Percentiles rank a stretch among this genome's conserved stretches.
phyloP scores from a whole-genome alignment of 2,329 filamentous ascomycete genomes.

The Trichoderma citrinoviride region DNA sequence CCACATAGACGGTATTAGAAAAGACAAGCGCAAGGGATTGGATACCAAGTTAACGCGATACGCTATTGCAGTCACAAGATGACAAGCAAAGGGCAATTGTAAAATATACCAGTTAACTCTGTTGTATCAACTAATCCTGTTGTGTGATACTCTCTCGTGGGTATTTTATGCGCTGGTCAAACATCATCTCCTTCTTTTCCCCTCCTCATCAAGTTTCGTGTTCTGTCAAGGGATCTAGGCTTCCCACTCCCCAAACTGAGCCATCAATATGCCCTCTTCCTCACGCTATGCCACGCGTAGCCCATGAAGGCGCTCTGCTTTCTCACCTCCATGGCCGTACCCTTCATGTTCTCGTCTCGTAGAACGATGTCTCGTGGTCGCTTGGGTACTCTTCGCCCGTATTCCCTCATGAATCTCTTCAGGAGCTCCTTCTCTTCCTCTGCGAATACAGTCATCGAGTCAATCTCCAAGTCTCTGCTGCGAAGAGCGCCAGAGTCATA shows the following conservation, averaged over 20 bases:
- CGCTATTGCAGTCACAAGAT: no score
- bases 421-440: slow-evolving; percentile 42
- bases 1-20: background rate
- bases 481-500: slow-evolving; percentile 50
- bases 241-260: slow-evolving; percentile 3
- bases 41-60: no score
- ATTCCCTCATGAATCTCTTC: slow-evolving; percentile 51
- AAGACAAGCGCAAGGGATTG: background rate
- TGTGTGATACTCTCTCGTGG: background rate
- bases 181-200: background rate
- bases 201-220: background rate
- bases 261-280: slow-evolving; percentile 34
- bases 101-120: slow-evolving; percentile 4
- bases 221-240: background rate
- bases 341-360: slow-evolving; percentile 65
- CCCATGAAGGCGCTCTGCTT: slow-evolving; percentile 84
- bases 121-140: slow-evolving; percentile 3
- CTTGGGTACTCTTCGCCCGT: slow-evolving; percentile 66
- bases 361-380: slow-evolving; percentile 81
- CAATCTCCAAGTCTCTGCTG: slow-evolving; percentile 49
- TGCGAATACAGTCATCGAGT: slow-evolving; percentile 37
- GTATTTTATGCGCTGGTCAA: background rate
- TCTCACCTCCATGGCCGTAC: slow-evolving; percentile 71
- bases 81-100: background rate
- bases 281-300: slow-evolving; percentile 72